A percentile compares a stretch with the other conserved stretches of the same genome.
phyloP scores from a whole-genome alignment of 148 eudicot genomes.

The Rhododendron mucronatum region DNA sequence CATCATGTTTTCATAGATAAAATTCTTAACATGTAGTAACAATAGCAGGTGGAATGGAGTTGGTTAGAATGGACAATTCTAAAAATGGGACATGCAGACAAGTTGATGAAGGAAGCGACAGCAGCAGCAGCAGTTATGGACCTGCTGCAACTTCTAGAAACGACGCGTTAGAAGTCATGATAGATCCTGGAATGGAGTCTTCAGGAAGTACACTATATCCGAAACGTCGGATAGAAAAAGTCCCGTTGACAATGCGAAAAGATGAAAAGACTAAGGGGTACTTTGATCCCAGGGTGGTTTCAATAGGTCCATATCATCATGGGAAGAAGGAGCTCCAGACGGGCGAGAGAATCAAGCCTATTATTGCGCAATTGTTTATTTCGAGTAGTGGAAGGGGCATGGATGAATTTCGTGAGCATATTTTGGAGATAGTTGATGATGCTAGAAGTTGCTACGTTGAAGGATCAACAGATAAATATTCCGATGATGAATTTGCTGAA shows the following conservation, averaged over 20 bases:
- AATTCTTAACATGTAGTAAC: neutral
- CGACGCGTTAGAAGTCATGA: neutral
- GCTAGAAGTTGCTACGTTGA: slow-evolving; percentile 4
- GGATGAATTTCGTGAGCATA: neutral
- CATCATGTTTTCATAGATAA: no score
- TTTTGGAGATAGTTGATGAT: neutral
- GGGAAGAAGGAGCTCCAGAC: slow-evolving; percentile 1
- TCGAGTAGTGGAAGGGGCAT: neutral
- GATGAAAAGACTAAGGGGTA: neutral
- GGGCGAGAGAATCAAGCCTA: neutral
- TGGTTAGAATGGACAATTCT: neutral
- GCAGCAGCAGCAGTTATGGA: neutral
- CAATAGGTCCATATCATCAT: neutral
- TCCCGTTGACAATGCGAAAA: neutral
- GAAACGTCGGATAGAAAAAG: neutral
- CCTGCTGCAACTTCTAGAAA: neutral
- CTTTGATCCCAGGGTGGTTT: neutral
- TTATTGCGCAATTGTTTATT: neutral
- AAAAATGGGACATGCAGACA: neutral
- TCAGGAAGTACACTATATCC: neutral
- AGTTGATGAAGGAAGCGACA: neutral
- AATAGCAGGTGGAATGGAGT: neutral
- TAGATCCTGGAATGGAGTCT: neutral
- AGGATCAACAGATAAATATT: neutral
- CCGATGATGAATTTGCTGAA: neutral